These are phyloP conservation scores for Neospora caninum DNA, from an alignment of 169 alveolate genomes.

Conservation along the genomic window DNA sequence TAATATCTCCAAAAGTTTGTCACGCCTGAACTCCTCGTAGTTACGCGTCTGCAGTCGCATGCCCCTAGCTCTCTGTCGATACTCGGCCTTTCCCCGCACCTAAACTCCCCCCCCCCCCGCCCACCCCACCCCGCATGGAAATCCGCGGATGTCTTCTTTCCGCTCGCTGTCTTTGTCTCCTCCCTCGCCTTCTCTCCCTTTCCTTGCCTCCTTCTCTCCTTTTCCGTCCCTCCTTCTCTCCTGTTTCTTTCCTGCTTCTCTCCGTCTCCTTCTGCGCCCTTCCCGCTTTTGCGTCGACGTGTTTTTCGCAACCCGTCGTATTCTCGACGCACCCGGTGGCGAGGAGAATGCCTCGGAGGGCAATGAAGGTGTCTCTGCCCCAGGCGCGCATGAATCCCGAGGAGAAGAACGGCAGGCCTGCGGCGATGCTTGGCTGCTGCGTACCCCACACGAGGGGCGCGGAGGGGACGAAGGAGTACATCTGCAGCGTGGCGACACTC, in stretches of 20 bases:
- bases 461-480: constrained; percentile 81
- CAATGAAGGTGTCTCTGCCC: constrained; percentile 97
- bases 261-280: neutral
- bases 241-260: neutral
- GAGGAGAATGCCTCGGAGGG: constrained; percentile 88
- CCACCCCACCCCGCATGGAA: neutral
- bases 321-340: constrained; percentile 72
- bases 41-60: too few species aligned
- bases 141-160: neutral
- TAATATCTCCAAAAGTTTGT: too few species aligned
- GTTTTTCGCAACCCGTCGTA: neutral
- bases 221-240: neutral
- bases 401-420: constrained; percentile 94
- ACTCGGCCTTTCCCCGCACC: too few species aligned
- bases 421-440: constrained; percentile 82
- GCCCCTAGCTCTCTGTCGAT: too few species aligned
- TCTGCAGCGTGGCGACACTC: constrained; percentile 72
- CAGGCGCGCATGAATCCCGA: constrained; percentile 93
- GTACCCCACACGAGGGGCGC: constrained; percentile 73
- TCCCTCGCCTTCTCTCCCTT: neutral
- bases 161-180: neutral
- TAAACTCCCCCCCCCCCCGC: constrained; percentile 31
- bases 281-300: neutral
- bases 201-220: neutral
- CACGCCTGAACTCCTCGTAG: too few species aligned